Conservation (phyloP, 768 basidiomycete species). For the Psilocybe azurescens region DNA sequence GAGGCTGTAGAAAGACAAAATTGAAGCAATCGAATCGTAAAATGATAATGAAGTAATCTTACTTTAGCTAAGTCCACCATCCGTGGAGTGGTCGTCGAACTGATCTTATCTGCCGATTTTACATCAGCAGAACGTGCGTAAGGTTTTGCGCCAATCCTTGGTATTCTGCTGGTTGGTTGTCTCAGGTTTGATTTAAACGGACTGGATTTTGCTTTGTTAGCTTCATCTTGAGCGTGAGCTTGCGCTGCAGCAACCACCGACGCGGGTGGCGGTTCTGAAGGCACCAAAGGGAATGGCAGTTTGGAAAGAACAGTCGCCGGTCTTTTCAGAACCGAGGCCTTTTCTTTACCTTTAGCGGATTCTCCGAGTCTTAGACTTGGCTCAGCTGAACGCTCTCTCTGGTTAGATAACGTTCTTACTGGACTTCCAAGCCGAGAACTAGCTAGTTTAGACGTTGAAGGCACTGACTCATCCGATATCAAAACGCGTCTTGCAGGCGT, state of each 20-base stretch:
- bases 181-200: conserved; percentile 51
- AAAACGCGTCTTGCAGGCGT: conserved; percentile 31
- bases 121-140: conserved; percentile 47
- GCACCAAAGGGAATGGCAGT: conserved; percentile 43
- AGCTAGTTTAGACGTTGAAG: conserved; percentile 21
- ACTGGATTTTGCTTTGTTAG: conserved; percentile 23
- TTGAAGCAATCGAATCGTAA: background rate
- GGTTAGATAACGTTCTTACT: conserved; percentile 10
- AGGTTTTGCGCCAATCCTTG: conserved; percentile 62
- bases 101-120: conserved; percentile 18
- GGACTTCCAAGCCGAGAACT: conserved; percentile 20
- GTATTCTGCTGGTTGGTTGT: conserved; percentile 63
- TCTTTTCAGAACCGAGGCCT: conserved; percentile 13
- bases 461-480: conserved; percentile 26
- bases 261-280: conserved; percentile 14
- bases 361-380: conserved; percentile 7
- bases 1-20: conserved; percentile 10
- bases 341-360: conserved; percentile 30
- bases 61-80: conserved; percentile 27
- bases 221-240: conserved; percentile 4
- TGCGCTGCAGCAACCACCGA: background rate
- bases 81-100: conserved; percentile 19
- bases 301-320: conserved; percentile 15
- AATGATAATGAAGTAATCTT: conserved; percentile 11
- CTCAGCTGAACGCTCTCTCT: conserved; percentile 18